Percentiles rank a stretch among this genome's conserved stretches.
Conservation (phyloP, 2,329 filamentous ascomycete genomes). For the Phyllosticta citriasiana region DNA sequence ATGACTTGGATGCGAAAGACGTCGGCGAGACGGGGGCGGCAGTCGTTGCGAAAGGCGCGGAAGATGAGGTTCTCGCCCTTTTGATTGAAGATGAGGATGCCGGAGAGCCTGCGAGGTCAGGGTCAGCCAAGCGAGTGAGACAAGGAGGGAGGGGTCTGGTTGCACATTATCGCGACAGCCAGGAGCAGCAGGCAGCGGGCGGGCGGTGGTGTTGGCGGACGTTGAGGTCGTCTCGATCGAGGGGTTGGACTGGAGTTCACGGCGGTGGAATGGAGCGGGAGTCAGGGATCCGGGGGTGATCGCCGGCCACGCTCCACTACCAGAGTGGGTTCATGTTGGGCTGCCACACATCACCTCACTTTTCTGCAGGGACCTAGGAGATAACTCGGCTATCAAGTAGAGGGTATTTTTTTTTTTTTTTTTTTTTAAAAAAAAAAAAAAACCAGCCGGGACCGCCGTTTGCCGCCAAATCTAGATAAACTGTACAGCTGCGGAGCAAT, state of each 20-base stretch:
- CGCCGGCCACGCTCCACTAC: not conserved
- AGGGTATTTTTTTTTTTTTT: conserved; percentile 7
- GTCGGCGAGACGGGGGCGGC: conserved; percentile 90
- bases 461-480: conserved; percentile 11
- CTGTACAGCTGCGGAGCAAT: conserved; percentile 10
- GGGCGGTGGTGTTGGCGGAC: not conserved
- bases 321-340: not conserved
- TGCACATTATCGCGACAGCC: conserved; percentile 7
- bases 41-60: conserved; percentile 96
- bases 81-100: conserved; percentile 97
- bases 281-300: conserved; percentile 6
- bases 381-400: not conserved
- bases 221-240: conserved; percentile 1
- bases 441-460: conserved; percentile 5
- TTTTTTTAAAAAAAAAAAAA: too few species aligned
- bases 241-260: conserved; percentile 7
- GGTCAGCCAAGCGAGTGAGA: conserved; percentile 4
- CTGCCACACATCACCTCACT: not conserved
- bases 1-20: conserved; percentile 99
- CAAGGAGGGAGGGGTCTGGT: not conserved
- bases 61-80: conserved; percentile 99
- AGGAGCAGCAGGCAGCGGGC: not conserved
- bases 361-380: not conserved
- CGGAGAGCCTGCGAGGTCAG: conserved; percentile 67
- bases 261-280: conserved; percentile 2